phyloP scores from a whole-genome alignment of 352 stramenopile genomes.

The Salisapilia sapeloensis region DNA sequence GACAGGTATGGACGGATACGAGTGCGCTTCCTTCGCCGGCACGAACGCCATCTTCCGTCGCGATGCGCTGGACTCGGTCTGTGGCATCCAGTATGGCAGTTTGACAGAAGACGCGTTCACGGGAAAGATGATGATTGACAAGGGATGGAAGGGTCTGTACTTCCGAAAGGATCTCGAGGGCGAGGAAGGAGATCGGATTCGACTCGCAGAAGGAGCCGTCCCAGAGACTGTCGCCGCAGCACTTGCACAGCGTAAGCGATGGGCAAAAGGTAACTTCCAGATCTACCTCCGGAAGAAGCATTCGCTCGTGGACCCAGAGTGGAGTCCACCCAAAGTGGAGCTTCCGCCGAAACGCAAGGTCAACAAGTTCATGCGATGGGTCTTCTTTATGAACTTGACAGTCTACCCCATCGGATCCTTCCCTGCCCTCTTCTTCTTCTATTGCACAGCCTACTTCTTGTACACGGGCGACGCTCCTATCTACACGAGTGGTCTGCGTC shows the following conservation, averaged over 20 bases:
- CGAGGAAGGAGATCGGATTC: conserved; percentile 46
- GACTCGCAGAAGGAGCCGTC: conserved; percentile 39
- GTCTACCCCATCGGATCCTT: conserved; percentile 63
- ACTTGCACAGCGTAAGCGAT: conserved; percentile 49
- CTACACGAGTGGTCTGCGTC: conserved; percentile 41
- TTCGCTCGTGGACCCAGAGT: conserved; percentile 40
- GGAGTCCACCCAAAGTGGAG: conserved; percentile 23
- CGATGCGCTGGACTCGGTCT: conserved; percentile 52
- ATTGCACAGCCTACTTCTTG: conserved; percentile 57
- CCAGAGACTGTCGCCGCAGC: conserved; percentile 44
- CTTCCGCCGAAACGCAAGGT: conserved; percentile 39
- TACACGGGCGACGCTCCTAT: conserved; percentile 56
- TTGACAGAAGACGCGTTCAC: conserved; percentile 65
- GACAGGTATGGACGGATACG: conserved; percentile 59
- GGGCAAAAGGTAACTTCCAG: conserved; percentile 68
- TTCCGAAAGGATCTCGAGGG: conserved; percentile 65
- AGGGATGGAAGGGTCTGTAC: conserved; percentile 61
- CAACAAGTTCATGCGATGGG: conserved; percentile 63
- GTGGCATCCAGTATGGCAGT: conserved; percentile 53
- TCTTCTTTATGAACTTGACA: conserved; percentile 70
- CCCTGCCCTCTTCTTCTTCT: conserved; percentile 59
- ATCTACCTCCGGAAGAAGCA: conserved; percentile 45
- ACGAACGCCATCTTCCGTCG: conserved; percentile 67
- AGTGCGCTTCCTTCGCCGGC: conserved; percentile 51
- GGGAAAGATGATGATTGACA: conserved; percentile 68